These are phyloP conservation scores for Kodamaea kakaduensis DNA, from an alignment of 805 yeast species.

Conservation along the genomic window DNA sequence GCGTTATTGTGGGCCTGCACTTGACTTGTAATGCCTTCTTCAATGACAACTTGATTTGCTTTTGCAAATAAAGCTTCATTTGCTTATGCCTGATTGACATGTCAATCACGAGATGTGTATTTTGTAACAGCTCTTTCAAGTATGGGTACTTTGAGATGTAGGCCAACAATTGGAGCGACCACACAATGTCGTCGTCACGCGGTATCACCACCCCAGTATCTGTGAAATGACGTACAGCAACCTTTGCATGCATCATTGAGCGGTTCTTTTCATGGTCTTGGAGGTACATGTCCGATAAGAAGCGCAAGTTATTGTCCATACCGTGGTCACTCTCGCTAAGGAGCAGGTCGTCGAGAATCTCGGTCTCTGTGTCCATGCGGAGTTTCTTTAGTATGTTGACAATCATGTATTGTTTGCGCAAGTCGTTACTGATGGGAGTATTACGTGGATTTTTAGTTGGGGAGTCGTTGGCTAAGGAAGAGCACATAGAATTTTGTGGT, in stretches of 20 bases:
- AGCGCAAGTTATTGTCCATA: conserved; percentile 41
- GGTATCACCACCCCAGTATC: conserved; percentile 77
- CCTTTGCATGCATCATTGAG: conserved; percentile 25
- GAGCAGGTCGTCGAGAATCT: conserved; percentile 29
- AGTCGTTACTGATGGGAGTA: conserved; percentile 24
- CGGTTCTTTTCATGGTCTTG: conserved; percentile 31
- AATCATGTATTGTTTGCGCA: conserved; percentile 34
- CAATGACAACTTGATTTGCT: conserved; percentile 30
- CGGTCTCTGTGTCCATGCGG: conserved; percentile 34
- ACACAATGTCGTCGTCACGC: conserved; percentile 86
- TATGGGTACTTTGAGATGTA: conserved; percentile 88
- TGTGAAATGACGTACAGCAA: conserved; percentile 37
- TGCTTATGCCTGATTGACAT: conserved; percentile 47
- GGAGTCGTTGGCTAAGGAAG: conserved; percentile 3
- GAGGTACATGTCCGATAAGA: conserved; percentile 37
- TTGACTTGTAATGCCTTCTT: conserved; percentile 28
- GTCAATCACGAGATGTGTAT: conserved; percentile 69
- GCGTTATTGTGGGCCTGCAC: conserved; percentile 30
- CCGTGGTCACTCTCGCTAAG: conserved; percentile 32
- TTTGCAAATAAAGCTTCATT: conserved; percentile 32
- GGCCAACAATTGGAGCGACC: conserved; percentile 90
- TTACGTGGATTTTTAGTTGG: conserved; percentile 8
- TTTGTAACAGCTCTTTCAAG: conserved; percentile 68
- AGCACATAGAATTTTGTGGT: conserved; percentile 1
- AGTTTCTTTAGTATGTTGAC: conserved; percentile 35